A percentile compares a stretch with the other conserved stretches of the same genome.
These are phyloP conservation scores for Nothomitra cinnamomea DNA, from an alignment of 2,329 filamentous ascomycete genomes.

Conservation along the genomic window DNA sequence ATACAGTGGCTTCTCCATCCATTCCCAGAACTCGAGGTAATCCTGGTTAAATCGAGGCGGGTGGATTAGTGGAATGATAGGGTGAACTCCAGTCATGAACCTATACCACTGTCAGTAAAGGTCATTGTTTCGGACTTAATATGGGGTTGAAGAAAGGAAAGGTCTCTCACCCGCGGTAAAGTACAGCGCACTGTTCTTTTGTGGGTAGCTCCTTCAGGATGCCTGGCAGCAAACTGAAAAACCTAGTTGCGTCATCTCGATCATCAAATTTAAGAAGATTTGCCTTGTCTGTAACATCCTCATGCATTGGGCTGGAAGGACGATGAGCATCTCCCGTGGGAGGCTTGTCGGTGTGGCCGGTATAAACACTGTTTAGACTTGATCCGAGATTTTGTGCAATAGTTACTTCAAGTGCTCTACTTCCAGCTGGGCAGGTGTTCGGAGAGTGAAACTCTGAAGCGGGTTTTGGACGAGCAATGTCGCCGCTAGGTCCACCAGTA, in stretches of 20 bases:
- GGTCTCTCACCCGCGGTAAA: conserved; percentile 25
- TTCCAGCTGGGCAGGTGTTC: neutral
- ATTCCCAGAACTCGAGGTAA: conserved; percentile 28
- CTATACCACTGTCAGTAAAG: neutral
- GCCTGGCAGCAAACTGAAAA: conserved; percentile 21
- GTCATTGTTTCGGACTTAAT: neutral
- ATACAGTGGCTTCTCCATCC: conserved; percentile 21
- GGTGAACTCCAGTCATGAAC: conserved; percentile 26
- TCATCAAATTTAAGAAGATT: conserved; percentile 22
- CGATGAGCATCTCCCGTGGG: neutral
- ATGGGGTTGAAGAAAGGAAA: neutral
- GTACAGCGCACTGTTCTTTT: conserved; percentile 27
- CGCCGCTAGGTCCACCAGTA: too few species aligned
- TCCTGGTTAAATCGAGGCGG: conserved; percentile 25
- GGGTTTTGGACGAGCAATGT: too few species aligned
- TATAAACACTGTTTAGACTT: neutral
- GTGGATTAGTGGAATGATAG: conserved; percentile 27
- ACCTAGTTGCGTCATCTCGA: conserved; percentile 18
- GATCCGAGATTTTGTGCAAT: neutral
- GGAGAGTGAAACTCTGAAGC: too few species aligned
- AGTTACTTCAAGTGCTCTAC: neutral
- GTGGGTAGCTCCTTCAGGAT: conserved; percentile 26
- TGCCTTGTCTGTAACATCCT: conserved; percentile 15
- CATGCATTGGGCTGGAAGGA: neutral
- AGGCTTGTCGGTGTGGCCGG: neutral